Percentiles rank a stretch among this genome's conserved stretches.
Evolutionary conservation across 257 asterid genomes (phyloP).

Genomic region (Ilex aquifolium): DNA sequence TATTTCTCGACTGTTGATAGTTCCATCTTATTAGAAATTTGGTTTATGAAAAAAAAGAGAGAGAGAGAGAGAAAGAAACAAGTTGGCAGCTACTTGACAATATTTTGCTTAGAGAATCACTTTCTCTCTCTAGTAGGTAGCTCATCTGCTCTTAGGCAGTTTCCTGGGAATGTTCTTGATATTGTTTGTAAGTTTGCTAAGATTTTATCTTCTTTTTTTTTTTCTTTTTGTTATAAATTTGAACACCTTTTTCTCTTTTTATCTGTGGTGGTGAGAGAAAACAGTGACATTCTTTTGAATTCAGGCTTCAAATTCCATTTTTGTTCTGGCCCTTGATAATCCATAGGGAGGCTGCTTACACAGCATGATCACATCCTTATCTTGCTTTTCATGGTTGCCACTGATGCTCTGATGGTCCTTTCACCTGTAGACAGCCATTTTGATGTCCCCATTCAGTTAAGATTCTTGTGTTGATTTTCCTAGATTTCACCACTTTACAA

Average conservation of each 20-base stretch:
- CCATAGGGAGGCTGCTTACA: neutral
- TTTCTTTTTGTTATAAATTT: slow-evolving; percentile 7
- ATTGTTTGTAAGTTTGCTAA: neutral
- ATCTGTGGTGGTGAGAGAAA: neutral
- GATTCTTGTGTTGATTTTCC: too few relatives aligned
- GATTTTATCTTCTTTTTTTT: slow-evolving; percentile 1
- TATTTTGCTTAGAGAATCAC: too few relatives aligned
- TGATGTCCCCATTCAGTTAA: too few relatives aligned
- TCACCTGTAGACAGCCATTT: neutral
- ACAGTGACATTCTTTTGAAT: neutral
- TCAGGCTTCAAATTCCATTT: neutral
- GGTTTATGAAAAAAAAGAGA: too few relatives aligned
- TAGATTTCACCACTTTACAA: too few relatives aligned
- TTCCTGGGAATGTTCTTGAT: neutral
- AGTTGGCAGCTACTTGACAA: too few relatives aligned
- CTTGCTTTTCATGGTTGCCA: slow-evolving; percentile 1
- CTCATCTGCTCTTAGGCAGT: neutral
- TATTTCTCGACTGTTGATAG: too few relatives aligned
- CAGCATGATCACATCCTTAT: neutral
- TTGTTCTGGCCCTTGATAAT: neutral
- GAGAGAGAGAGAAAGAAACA: too few relatives aligned
- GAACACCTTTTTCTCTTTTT: slow-evolving; percentile 8
- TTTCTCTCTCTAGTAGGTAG: too few relatives aligned
- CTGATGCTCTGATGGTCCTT: neutral
- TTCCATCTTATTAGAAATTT: too few relatives aligned